These are phyloP conservation scores for Puccinia polysora DNA, from an alignment of 1,284 basidiomycete species.

Conservation along the genomic window DNA sequence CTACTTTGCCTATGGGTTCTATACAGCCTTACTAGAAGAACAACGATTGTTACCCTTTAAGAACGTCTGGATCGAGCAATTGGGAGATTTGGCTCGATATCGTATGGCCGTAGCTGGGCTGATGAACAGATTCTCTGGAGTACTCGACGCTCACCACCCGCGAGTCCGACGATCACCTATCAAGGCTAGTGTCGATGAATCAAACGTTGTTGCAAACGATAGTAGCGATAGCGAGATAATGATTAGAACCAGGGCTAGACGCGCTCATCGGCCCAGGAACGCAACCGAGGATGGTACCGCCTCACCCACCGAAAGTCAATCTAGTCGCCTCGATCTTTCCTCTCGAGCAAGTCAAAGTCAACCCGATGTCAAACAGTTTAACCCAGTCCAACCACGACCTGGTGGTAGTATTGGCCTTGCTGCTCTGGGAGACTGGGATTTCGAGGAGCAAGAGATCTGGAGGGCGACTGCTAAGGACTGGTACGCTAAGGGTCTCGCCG, in stretches of 20 bases:
- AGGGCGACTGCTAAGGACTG: slow-evolving; percentile 80
- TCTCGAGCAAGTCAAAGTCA: slow-evolving; percentile 21
- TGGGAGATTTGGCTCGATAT: slow-evolving; percentile 91
- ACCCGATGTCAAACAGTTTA: neutral
- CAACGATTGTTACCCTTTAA: slow-evolving; percentile 67
- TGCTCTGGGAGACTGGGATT: slow-evolving; percentile 76
- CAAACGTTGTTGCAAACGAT: slow-evolving; percentile 1
- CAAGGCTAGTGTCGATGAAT: neutral
- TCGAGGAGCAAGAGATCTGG: slow-evolving; percentile 92
- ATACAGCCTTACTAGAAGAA: slow-evolving; percentile 82
- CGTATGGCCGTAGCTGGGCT: slow-evolving; percentile 75
- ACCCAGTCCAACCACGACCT: slow-evolving; percentile 10
- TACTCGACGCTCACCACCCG: slow-evolving; percentile 46
- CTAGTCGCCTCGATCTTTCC: neutral
- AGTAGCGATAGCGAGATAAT: neutral
- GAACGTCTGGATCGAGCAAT: slow-evolving; percentile 85
- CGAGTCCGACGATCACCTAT: slow-evolving; percentile 54
- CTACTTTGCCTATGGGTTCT: slow-evolving; percentile 90
- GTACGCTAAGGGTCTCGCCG: slow-evolving; percentile 80
- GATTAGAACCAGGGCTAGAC: slow-evolving; percentile 1
- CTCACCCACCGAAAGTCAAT: slow-evolving; percentile 1
- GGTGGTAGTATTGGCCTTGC: slow-evolving; percentile 71
- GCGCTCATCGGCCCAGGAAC: neutral
- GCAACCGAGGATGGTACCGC: neutral
- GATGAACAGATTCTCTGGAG: slow-evolving; percentile 49